A percentile compares a stretch with the other conserved stretches of the same genome.
Conservation (phyloP, 83 land plant genomes). For the Picea mariana region DNA sequence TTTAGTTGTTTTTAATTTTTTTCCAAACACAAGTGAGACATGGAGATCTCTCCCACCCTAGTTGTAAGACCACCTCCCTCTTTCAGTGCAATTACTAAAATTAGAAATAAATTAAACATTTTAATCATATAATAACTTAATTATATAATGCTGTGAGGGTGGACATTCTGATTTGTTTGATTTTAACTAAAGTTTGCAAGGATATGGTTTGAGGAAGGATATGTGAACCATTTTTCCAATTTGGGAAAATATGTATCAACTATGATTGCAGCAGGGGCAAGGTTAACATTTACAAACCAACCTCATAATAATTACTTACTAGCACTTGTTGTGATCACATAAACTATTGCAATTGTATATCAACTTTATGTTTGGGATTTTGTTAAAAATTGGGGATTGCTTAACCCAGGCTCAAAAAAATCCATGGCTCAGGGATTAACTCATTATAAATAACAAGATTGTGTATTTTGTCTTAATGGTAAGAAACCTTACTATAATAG, state of each 20-base stretch:
- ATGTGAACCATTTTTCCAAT: conserved; percentile 59
- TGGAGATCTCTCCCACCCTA: no score
- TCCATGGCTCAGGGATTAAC: conserved; percentile 67
- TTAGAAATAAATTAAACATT: no score
- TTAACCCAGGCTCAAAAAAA: conserved; percentile 54
- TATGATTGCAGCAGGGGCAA: conserved; percentile 73
- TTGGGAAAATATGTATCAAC: conserved; percentile 83
- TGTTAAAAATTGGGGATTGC: conserved; percentile 77
- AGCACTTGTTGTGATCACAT: conserved; percentile 46
- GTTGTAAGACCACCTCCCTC: no score
- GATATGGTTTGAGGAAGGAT: conserved; percentile 72
- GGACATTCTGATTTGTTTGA: not conserved
- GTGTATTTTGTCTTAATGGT: conserved; percentile 73
- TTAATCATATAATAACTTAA: no score
- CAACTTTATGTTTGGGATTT: conserved; percentile 91
- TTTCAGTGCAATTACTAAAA: no score
- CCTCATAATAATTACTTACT: conserved; percentile 39
- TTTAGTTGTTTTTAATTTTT: no score
- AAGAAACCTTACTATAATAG: no score
- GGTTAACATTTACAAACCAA: conserved; percentile 45
- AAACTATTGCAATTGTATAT: conserved; percentile 61
- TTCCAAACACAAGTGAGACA: no score
- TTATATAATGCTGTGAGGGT: not conserved
- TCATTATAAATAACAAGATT: conserved; percentile 55
- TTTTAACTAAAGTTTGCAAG: conserved; percentile 55